A percentile compares a stretch with the other conserved stretches of the same genome.
These are phyloP conservation scores for Suillus luteus DNA, from an alignment of 768 basidiomycete genomes.

Conservation along the genomic window DNA sequence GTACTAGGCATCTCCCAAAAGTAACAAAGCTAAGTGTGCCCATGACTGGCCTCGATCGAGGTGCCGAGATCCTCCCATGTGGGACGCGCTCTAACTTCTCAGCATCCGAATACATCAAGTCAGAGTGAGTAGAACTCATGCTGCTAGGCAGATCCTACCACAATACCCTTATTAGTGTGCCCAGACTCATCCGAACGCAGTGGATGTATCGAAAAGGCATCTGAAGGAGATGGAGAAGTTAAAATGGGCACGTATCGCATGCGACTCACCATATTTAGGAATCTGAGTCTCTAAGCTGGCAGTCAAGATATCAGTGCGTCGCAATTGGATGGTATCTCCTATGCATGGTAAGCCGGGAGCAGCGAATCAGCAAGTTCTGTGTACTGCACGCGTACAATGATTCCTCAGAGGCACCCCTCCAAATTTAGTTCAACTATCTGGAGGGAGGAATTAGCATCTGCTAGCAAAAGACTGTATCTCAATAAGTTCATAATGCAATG, in stretches of 20 bases:
- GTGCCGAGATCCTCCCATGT: slow-evolving; percentile 1
- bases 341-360: not conserved
- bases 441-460: not conserved
- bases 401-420: not conserved
- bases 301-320: not conserved
- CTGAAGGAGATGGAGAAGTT: not conserved
- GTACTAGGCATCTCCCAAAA: not conserved
- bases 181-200: too few relatives aligned
- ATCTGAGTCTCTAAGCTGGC: not conserved
- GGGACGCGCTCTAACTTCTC: not conserved
- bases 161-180: not conserved
- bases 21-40: not conserved
- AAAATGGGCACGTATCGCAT: not conserved
- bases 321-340: not conserved
- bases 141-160: not conserved
- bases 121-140: not conserved
- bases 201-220: not conserved
- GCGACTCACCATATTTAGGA: not conserved
- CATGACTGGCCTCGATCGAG: not conserved
- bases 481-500: not conserved
- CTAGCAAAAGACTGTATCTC: not conserved
- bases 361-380: not conserved
- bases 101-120: not conserved
- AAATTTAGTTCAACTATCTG: not conserved
- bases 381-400: not conserved